Conservation (phyloP, 139 green algal species). For the Dunaliella primolecta region DNA sequence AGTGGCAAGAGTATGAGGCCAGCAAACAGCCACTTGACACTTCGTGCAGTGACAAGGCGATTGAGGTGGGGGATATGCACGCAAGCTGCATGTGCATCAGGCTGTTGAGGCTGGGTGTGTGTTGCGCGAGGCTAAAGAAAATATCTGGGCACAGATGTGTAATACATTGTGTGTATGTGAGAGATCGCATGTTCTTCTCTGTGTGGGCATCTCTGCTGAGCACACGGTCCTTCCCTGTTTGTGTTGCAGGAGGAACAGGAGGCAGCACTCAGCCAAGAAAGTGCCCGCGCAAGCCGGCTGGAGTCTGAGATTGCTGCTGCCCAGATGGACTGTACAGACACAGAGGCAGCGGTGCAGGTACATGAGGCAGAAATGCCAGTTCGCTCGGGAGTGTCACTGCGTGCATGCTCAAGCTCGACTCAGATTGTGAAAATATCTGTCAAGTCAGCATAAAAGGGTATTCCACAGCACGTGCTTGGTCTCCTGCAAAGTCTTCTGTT, state of each 20-base stretch:
- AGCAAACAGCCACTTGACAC: neutral
- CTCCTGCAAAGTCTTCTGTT: no score
- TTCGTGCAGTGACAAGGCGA: neutral
- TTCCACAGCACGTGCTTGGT: no score
- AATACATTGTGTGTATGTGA: neutral
- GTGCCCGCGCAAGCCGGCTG: neutral
- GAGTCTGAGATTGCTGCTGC: slow-evolving; percentile 3
- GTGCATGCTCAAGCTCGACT: no score
- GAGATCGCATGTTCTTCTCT: neutral
- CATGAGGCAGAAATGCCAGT: no score
- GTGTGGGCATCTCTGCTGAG: neutral
- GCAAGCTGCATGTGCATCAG: no score
- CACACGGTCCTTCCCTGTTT: no score
- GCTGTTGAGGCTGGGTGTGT: no score
- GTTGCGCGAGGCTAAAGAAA: no score
- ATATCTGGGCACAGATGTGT: no score
- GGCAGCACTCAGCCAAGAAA: neutral
- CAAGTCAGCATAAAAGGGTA: no score
- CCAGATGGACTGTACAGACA: neutral
- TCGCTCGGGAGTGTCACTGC: no score
- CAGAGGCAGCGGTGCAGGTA: neutral
- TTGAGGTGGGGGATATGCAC: neutral
- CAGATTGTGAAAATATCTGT: no score
- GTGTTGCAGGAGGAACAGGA: neutral
- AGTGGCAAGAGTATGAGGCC: slow-evolving; percentile 9